phyloP scores from a whole-genome alignment of 257 asterid genomes.

The Scutellaria barbata region DNA sequence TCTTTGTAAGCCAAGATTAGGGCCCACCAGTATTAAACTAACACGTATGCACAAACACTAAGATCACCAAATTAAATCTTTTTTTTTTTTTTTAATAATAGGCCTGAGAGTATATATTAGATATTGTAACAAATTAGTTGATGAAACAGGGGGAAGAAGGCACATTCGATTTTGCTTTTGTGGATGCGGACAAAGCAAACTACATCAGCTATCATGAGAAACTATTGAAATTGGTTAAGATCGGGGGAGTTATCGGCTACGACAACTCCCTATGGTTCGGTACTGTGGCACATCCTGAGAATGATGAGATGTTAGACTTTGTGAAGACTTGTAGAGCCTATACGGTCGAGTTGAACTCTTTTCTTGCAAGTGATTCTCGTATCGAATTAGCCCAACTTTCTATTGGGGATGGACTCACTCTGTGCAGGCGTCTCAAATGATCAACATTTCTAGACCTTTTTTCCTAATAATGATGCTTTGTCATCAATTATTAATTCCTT shows the following conservation, averaged over 20 bases:
- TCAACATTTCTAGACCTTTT: neutral
- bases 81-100: too few species aligned
- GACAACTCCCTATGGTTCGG: conserved; percentile 66
- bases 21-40: too few species aligned
- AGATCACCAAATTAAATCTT: too few species aligned
- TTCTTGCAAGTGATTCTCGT: conserved; percentile 38
- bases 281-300: conserved; percentile 46
- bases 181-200: conserved; percentile 61
- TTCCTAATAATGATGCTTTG: too few species aligned
- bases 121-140: too few species aligned
- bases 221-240: conserved; percentile 46
- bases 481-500: too few species aligned
- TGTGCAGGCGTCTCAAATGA: conserved; percentile 51
- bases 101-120: too few species aligned
- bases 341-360: too few species aligned
- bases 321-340: too few species aligned
- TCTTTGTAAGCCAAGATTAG: too few species aligned
- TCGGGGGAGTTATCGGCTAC: conserved; percentile 57
- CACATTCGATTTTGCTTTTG: conserved; percentile 61
- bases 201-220: conserved; percentile 54
- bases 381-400: conserved; percentile 62
- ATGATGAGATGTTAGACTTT: conserved; percentile 24
- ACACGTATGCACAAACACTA: too few species aligned
- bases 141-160: conserved; percentile 49
- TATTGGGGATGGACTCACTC: conserved; percentile 59